Base-by-base conservation (phyloP, 768 basidiomycete genomes). In the Phylloporus scabripes region DNA sequence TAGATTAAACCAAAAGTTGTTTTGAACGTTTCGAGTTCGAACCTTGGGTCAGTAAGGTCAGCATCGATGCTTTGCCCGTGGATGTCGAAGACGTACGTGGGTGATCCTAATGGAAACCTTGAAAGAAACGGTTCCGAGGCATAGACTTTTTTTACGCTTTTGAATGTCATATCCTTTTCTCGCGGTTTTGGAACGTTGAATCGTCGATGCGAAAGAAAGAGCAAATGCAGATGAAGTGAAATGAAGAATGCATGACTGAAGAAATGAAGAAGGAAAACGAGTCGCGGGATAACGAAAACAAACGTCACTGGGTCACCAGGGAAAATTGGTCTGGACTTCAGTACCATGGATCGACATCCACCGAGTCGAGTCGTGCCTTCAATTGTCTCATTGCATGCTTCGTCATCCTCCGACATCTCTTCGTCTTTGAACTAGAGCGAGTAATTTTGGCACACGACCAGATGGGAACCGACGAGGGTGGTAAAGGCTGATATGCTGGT, bases 391-490 rank as follows among this genome's bases (percentile, higher is more conserved):
- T 49, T 3, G 54, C 50, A 10, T 23, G 33, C 32, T 46, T 53
- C n/a, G 42, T 48, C 46, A 56, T 48, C 39, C 33, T 48, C 33
- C 20, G 42, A n/a, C 38, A 37, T 17, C 10, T 49, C 52, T 43
- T 43, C 15, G 3, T 31, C 43, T 59, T 51, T 8, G 33, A 39
- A 23, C 26, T 32, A 12, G 52, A 50, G 43, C 48, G 50, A 2
- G 60, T 51, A 49, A 60, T 62, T 41, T 54, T 51, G 11, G 51
- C 55, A 48, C 60, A 61, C 26, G 58, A 50, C 55, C 57, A 62
- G 11, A 49, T 18, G 3, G 45, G 45, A 41, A 26, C 42, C 1
- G 9, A 6, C 4, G 28, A 36, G 4, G 12, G 7, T 18, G 31
- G 11, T 7, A 34, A 50, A 41, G n/a, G 14, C 4, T 29, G 42